Evolutionary conservation across 805 yeast genomes (phyloP).

Genomic region (Yamadazyma endophytica): DNA sequence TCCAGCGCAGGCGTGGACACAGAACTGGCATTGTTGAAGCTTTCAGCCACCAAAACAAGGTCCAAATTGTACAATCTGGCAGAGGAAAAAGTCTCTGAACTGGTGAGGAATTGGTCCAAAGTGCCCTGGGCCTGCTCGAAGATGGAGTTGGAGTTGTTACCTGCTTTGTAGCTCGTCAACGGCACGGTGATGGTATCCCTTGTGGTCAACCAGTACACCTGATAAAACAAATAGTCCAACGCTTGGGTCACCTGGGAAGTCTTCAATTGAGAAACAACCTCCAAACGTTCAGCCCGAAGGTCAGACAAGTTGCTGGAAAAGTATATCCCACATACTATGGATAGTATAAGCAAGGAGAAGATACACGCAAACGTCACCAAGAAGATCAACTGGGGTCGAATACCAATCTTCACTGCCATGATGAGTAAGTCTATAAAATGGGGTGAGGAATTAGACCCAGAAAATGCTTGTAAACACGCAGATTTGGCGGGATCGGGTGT

Average conservation of each 20-base stretch:
- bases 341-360: conserved; percentile 65
- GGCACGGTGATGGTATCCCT: conserved; percentile 60
- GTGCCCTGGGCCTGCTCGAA: conserved; percentile 41
- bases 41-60: conserved; percentile 41
- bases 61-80: conserved; percentile 66
- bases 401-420: conserved; percentile 62
- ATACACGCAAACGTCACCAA: conserved; percentile 68
- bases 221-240: conserved; percentile 60
- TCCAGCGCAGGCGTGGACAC: conserved; percentile 26
- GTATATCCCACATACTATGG: conserved; percentile 70
- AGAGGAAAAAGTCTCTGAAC: conserved; percentile 59
- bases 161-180: conserved; percentile 62
- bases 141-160: conserved; percentile 53
- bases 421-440: too few species aligned
- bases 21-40: conserved; percentile 22
- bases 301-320: conserved; percentile 59
- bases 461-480: too few species aligned
- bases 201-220: conserved; percentile 59
- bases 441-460: too few species aligned
- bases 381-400: conserved; percentile 70
- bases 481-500: too few species aligned
- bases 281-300: conserved; percentile 65
- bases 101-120: conserved; percentile 57
- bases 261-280: conserved; percentile 76
- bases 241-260: conserved; percentile 75